phyloP scores from a whole-genome alignment of 2,329 filamentous ascomycete genomes.

The Geosmithia morbida region DNA sequence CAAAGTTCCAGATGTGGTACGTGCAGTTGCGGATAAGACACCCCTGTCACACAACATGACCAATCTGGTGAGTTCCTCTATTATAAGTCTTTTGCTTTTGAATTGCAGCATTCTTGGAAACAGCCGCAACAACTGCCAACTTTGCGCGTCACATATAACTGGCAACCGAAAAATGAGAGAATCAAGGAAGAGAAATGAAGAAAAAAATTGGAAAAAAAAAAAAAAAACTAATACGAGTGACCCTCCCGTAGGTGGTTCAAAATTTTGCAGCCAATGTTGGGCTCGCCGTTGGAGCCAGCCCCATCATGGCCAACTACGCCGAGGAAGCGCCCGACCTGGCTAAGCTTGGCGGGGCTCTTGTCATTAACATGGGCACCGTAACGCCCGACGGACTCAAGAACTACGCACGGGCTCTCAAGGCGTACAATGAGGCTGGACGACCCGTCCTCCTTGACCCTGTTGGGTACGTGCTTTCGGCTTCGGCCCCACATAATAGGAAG shows the following conservation, averaged over 20 bases:
- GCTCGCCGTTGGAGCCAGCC: slow-evolving; percentile 69
- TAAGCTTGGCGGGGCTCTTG: slow-evolving; percentile 59
- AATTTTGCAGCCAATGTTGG: slow-evolving; percentile 91
- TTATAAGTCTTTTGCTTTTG: not conserved
- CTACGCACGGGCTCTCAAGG: slow-evolving; percentile 58
- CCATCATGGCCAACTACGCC: slow-evolving; percentile 87
- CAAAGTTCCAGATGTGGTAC: slow-evolving; percentile 33
- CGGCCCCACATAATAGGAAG: not conserved
- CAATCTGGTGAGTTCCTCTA: slow-evolving; percentile 49
- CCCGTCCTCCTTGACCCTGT: slow-evolving; percentile 83
- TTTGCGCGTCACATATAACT: not conserved
- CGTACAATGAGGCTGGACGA: slow-evolving; percentile 65
- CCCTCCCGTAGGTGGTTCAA: slow-evolving; percentile 55
- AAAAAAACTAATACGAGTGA: no score
- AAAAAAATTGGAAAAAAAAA: no score
- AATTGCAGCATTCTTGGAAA: not conserved
- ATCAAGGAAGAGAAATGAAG: no score
- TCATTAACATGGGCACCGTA: slow-evolving; percentile 92
- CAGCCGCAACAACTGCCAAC: not conserved
- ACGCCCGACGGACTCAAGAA: slow-evolving; percentile 60
- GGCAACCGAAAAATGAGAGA: no score
- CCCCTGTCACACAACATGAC: slow-evolving; percentile 95
- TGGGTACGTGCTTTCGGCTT: slow-evolving; percentile 33
- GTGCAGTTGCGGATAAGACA: slow-evolving; percentile 42
- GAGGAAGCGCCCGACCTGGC: slow-evolving; percentile 74